Conservation (phyloP, 495 filamentous ascomycete genomes). For the Hypomontagnella submonticulosa region DNA sequence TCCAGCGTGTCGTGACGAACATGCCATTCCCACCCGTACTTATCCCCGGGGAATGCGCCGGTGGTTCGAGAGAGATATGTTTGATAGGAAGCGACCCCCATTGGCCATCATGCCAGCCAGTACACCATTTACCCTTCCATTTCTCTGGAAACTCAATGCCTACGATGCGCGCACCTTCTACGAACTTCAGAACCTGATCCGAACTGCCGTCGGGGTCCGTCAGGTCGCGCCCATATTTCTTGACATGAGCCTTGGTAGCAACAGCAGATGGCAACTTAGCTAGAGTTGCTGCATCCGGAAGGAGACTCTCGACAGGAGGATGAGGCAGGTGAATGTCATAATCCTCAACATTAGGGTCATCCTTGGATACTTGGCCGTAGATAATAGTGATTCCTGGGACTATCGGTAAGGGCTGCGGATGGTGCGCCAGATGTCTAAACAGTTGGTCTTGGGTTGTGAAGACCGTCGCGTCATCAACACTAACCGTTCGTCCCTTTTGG, state of each 20-base stretch:
- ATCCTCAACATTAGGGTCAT: conserved; percentile 40
- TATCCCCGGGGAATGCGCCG: conserved; percentile 33
- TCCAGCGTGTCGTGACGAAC: conserved; percentile 56
- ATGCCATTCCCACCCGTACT: conserved; percentile 37
- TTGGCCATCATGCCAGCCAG: conserved; percentile 59
- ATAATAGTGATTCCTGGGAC: conserved; percentile 51
- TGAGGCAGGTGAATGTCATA: conserved; percentile 59
- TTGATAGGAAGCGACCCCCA: conserved; percentile 56
- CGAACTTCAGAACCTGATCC: conserved; percentile 55
- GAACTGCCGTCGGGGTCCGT: conserved; percentile 51
- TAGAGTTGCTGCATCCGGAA: conserved; percentile 46
- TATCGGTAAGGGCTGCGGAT: conserved; percentile 53
- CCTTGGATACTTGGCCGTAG: conserved; percentile 48
- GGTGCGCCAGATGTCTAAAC: conserved; percentile 49
- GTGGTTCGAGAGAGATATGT: conserved; percentile 49
- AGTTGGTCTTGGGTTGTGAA: conserved; percentile 49
- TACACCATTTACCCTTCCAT: conserved; percentile 58
- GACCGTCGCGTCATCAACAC: conserved; percentile 54
- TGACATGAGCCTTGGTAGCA: conserved; percentile 49
- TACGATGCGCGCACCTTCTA: conserved; percentile 55
- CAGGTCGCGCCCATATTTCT: conserved; percentile 44
- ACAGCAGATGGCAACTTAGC: conserved; percentile 47
- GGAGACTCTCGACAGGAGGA: conserved; percentile 43
- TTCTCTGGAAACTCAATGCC: conserved; percentile 58
- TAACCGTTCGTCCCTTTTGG: conserved; percentile 40